Percentiles rank a stretch among this genome's conserved stretches.
phyloP scores from a whole-genome alignment of 495 filamentous ascomycete genomes.

The Penicillium psychrofluorescens region DNA sequence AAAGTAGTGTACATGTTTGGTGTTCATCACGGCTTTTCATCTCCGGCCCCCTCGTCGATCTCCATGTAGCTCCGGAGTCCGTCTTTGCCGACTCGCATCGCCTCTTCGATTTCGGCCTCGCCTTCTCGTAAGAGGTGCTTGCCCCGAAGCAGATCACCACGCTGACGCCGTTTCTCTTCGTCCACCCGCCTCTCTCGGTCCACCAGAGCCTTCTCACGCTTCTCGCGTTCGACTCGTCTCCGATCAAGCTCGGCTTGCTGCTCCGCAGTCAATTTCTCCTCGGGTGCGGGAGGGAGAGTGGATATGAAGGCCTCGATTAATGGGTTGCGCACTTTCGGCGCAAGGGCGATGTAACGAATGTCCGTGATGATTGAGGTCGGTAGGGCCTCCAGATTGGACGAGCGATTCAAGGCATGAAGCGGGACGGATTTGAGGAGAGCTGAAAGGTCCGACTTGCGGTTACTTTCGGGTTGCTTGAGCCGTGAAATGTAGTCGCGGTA shows the following conservation, averaged over 20 bases:
- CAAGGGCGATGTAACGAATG: constrained; percentile 73
- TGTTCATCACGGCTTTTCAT: not conserved
- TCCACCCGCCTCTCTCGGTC: constrained; percentile 67
- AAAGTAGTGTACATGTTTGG: too few relatives aligned
- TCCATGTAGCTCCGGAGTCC: constrained; percentile 61
- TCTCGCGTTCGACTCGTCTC: constrained; percentile 55
- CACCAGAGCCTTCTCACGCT: constrained; percentile 66
- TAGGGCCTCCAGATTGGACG: constrained; percentile 54
- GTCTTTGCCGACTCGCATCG: constrained; percentile 68
- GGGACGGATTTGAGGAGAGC: constrained; percentile 67
- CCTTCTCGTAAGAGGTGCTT: constrained; percentile 65
- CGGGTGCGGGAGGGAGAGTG: constrained; percentile 60
- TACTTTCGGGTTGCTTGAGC: constrained; percentile 67
- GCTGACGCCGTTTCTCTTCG: constrained; percentile 64
- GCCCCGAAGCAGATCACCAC: constrained; percentile 56
- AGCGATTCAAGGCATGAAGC: constrained; percentile 56
- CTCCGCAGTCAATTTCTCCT: constrained; percentile 41
- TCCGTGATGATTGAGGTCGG: constrained; percentile 66
- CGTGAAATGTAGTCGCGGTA: constrained; percentile 82
- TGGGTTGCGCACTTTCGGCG: constrained; percentile 59
- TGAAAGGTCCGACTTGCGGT: constrained; percentile 71
- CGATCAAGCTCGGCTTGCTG: constrained; percentile 55
- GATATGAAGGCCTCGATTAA: constrained; percentile 72
- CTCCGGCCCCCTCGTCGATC: constrained; percentile 15
- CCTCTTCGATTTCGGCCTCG: constrained; percentile 69